phyloP scores from a whole-genome alignment of 306 rosid genomes.

The Begonia peltatifolia region DNA sequence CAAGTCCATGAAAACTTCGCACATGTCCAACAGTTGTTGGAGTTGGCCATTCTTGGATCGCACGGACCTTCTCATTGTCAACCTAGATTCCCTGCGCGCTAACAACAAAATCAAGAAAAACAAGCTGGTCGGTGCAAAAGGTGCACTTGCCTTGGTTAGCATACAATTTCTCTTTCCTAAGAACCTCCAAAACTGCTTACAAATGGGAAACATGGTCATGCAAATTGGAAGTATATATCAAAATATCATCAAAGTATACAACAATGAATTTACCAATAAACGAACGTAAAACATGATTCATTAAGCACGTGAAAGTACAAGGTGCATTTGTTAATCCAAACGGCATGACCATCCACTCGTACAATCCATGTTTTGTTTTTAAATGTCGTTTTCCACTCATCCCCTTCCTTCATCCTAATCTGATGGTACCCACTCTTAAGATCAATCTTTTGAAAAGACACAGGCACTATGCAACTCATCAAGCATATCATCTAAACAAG shows the following conservation, averaged over 20 bases:
- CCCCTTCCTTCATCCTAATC: too few relatives aligned
- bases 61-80: constrained; percentile 1
- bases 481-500: not conserved
- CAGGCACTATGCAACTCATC: not conserved
- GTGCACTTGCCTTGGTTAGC: not conserved
- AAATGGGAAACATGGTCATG: not conserved
- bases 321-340: not conserved
- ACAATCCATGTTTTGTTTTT: too few relatives aligned
- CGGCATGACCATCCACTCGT: too few relatives aligned
- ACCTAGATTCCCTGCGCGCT: not conserved
- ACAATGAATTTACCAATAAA: not conserved
- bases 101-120: constrained; percentile 4
- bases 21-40: constrained; percentile 1
- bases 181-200: not conserved
- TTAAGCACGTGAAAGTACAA: too few relatives aligned
- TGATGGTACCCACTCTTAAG: not conserved
- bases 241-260: constrained; percentile 1
- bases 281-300: not conserved
- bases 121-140: not conserved
- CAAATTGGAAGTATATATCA: not conserved
- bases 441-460: constrained; percentile 1
- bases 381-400: too few relatives aligned
- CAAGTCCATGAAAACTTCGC: constrained; percentile 5
- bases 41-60: not conserved
- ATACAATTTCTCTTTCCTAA: constrained; percentile 1